phyloP scores from a whole-genome alignment of 441 rosid species.

The Gossypium davidsonii region DNA sequence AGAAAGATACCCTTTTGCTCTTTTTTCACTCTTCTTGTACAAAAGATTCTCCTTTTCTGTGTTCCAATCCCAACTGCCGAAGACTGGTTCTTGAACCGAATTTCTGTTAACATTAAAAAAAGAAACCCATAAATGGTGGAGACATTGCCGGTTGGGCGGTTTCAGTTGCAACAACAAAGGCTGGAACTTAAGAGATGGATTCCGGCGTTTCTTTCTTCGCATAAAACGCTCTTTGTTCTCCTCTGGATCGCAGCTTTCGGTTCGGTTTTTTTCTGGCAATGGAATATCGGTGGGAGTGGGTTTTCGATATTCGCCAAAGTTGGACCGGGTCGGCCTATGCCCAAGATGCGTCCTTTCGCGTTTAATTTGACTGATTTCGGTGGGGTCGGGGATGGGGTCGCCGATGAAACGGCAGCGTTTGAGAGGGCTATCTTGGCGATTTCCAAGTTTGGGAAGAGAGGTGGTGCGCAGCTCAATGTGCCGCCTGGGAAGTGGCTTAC shows the following conservation, averaged over 20 bases:
- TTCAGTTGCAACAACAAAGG: constrained; percentile 39
- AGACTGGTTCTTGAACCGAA: not conserved
- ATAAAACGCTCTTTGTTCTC: constrained; percentile 62
- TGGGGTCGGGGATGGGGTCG: constrained; percentile 76
- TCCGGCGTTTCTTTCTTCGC: constrained; percentile 51
- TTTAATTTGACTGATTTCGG: constrained; percentile 89
- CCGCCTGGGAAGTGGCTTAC: constrained; percentile 90
- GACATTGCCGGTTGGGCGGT: constrained; percentile 33
- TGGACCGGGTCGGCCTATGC: constrained; percentile 36
- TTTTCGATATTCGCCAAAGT: constrained; percentile 35
- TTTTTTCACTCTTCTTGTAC: not conserved
- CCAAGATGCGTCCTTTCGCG: constrained; percentile 49
- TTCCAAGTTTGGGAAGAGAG: constrained; percentile 58
- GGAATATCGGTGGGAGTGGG: constrained; percentile 34
- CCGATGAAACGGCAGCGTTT: constrained; percentile 79
- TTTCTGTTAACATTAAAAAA: not conserved
- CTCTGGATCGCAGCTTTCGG: constrained; percentile 79
- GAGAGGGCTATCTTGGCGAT: constrained; percentile 76
- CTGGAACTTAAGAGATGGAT: constrained; percentile 54
- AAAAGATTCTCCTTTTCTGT: constrained; percentile 12
- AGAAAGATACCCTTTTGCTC: not conserved
- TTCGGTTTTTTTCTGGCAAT: constrained; percentile 79
- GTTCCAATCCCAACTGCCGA: not conserved
- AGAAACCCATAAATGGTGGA: constrained; percentile 44
- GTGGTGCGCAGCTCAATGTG: constrained; percentile 89